Evolutionary conservation across 2,329 filamentous ascomycete genomes (phyloP), one percentile per base, ranked within the genome.

Genomic region (Stemphylium beticola): DNA sequence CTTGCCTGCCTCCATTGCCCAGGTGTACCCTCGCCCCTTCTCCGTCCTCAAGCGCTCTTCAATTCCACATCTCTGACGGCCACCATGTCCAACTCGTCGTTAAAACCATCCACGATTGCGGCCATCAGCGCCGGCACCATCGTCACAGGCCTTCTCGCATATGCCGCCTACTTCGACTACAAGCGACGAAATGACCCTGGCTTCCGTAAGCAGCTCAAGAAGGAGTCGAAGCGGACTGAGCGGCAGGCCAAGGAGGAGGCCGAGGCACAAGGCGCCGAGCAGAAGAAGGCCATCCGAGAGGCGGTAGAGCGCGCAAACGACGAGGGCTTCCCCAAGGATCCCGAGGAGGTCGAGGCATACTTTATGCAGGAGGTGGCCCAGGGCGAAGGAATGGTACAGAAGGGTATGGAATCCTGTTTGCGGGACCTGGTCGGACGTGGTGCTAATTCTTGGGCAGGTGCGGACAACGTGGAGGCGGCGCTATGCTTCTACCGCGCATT

Each of bases 401-500:
- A 96, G 77, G 91, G 92, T 95, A 85, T 44, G 64, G 7, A 17
- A 14, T 8, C 17, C 1, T 29, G n/a, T 22, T 45, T 3, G 12
- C 17, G 18, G 32, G 5, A 10, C 5, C 33, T 34, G 8, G 45
- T 34, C n/a, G 12, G 29, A 43, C n/a, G 12, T 34, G 26, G 31
- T 52, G 53, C 68, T 71, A 49, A 69, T 39, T 15, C 4, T 45
- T 29, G 33, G 24, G 29, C 66, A 90, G 87, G 87, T 66, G 79
- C 85, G 64, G 85, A 88, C 72, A 81, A 84, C 36, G 78, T 96
- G 55, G 93, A 97, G 64, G 91, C 95, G 46, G 93, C 95, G 42
- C 82, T 98, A 57, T 92, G 91, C 77, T 99, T 99, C 81, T 99
- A 98, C 86, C 96, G 93, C 84, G 95, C 93, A 39, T 85, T 99